Percentiles rank a stretch among this genome's conserved stretches.
These are phyloP conservation scores for Clonostachys rosea DNA, from an alignment of 2,329 filamentous ascomycete genomes.

Conservation along the genomic window DNA sequence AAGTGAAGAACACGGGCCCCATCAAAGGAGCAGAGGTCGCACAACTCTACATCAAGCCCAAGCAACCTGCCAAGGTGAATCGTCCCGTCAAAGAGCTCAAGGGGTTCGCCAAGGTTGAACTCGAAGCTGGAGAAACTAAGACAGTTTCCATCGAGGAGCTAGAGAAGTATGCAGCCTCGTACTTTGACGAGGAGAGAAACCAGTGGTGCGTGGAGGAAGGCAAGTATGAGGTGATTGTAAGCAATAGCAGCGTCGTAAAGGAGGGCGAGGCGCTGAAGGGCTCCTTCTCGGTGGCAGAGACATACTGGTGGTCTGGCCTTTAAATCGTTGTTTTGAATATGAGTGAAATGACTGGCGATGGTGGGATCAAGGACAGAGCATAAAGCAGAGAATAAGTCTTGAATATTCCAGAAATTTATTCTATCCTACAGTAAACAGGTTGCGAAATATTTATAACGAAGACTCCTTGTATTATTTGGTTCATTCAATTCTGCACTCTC, in stretches of 20 bases:
- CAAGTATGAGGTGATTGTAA: slow-evolving; percentile 58
- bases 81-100: slow-evolving; percentile 59
- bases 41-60: slow-evolving; percentile 47
- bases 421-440: no score
- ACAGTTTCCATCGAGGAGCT: slow-evolving; percentile 49
- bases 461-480: no score
- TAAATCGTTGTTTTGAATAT: slow-evolving; percentile 16
- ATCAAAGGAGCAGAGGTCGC: slow-evolving; percentile 48
- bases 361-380: no score
- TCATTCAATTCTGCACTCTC: no score
- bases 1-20: slow-evolving; percentile 57
- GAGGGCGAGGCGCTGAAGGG: slow-evolving; percentile 10
- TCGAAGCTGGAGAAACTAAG: slow-evolving; percentile 56
- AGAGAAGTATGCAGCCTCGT: slow-evolving; percentile 58
- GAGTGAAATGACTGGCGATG: no score
- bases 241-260: slow-evolving; percentile 47
- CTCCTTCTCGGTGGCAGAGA: slow-evolving; percentile 53
- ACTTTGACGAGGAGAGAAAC: slow-evolving; percentile 64
- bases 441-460: no score
- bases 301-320: slow-evolving; percentile 64
- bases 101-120: slow-evolving; percentile 59
- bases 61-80: slow-evolving; percentile 45
- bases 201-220: slow-evolving; percentile 65
- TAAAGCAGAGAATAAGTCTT: no score
- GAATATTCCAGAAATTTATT: no score